Conservation (phyloP, 1,284 basidiomycete species). For the Cutaneotrichosporon curvatum region DNA sequence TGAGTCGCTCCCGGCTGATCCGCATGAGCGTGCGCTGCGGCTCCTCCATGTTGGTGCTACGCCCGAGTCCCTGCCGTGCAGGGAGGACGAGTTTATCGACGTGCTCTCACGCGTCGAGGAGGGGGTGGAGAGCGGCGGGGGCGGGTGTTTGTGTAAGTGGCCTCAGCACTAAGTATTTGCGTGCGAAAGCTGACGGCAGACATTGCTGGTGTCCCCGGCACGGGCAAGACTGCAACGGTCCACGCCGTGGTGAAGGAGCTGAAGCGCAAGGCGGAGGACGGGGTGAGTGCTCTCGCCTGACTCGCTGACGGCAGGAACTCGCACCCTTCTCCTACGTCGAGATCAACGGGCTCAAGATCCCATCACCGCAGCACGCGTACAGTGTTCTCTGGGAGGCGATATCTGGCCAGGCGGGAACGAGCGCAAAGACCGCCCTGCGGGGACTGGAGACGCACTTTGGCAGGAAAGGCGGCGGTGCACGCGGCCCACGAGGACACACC, state of each 20-base stretch:
- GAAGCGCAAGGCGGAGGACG: constrained; percentile 72
- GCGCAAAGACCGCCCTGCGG: constrained; percentile 43
- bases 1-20: constrained; percentile 57
- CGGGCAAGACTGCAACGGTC: constrained; percentile 97
- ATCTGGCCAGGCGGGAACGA: constrained; percentile 62
- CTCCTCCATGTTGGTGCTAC: constrained; percentile 88
- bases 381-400: constrained; percentile 82
- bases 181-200: constrained; percentile 58
- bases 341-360: constrained; percentile 91
- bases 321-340: constrained; percentile 95
- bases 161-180: too few relatives aligned
- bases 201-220: constrained; percentile 95
- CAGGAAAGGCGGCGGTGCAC: constrained; percentile 29
- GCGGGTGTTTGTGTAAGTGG: constrained; percentile 89
- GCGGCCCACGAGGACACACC: constrained; percentile 46
- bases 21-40: constrained; percentile 77
- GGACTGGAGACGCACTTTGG: constrained; percentile 45
- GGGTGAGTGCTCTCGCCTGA: constrained; percentile 49
- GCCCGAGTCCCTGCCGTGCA: constrained; percentile 81
- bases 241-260: constrained; percentile 83
- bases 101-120: constrained; percentile 75
- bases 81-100: constrained; percentile 76
- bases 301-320: constrained; percentile 57
- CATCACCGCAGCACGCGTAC: constrained; percentile 81
- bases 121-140: constrained; percentile 82